Evolutionary conservation across 2,329 filamentous ascomycete genomes (phyloP).

Genomic region (Neospermospora avenae): DNA sequence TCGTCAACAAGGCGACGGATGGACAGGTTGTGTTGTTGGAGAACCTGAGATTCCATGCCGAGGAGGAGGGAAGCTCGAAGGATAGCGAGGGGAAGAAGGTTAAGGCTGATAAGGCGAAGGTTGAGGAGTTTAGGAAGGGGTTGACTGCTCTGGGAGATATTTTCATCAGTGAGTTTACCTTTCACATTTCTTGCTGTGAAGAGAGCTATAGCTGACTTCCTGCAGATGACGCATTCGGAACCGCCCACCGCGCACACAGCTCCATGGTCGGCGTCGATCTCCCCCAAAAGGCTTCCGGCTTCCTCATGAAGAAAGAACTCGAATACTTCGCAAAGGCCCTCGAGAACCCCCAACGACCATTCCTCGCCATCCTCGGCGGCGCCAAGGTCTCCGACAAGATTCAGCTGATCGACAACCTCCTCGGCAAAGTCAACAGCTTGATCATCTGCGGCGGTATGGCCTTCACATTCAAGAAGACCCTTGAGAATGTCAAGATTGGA

Average conservation of each 20-base stretch:
- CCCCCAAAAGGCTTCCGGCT: constrained; percentile 94
- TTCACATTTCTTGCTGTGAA: background rate
- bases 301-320: constrained; percentile 99
- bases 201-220: constrained; percentile 17
- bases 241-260: constrained; percentile 95
- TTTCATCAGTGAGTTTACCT: constrained; percentile 85
- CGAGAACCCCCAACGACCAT: constrained; percentile 87
- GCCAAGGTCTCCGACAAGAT: constrained; percentile 99
- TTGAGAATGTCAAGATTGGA: constrained; percentile 85
- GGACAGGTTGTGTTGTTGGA: constrained; percentile 89
- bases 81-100: constrained; percentile 93
- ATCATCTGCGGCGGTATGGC: constrained; percentile 98
- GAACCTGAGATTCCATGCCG: constrained; percentile 96
- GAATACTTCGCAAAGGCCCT: constrained; percentile 99
- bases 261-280: constrained; percentile 98
- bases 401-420: constrained; percentile 97
- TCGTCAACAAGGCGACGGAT: constrained; percentile 75
- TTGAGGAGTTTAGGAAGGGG: constrained; percentile 91
- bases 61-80: constrained; percentile 96
- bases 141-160: constrained; percentile 92
- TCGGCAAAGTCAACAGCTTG: constrained; percentile 95
- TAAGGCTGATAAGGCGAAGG: constrained; percentile 93
- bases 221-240: constrained; percentile 94
- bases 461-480: constrained; percentile 99
- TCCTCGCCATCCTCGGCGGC: constrained; percentile 97